Conservation (phyloP, 495 filamentous ascomycete species). For the Aspergillus sparsus region DNA sequence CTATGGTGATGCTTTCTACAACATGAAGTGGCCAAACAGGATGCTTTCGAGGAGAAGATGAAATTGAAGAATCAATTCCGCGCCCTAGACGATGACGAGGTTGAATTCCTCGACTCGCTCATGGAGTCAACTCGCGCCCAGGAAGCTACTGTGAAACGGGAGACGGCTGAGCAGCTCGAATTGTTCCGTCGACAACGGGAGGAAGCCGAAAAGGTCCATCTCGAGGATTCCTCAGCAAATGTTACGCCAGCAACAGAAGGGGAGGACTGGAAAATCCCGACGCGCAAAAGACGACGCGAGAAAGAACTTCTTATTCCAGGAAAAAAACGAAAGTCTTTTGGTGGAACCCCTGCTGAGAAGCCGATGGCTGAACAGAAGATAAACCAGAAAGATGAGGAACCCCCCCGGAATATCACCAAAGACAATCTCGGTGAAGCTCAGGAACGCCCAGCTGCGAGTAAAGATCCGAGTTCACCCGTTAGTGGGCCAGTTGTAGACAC, state of each 20-base stretch:
- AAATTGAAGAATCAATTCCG: slow-evolving; percentile 92
- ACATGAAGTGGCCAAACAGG: slow-evolving; percentile 81
- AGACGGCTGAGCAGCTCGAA: slow-evolving; percentile 72
- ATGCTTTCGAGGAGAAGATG: slow-evolving; percentile 89
- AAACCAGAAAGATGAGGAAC: slow-evolving; percentile 11
- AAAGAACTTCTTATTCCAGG: slow-evolving; percentile 56
- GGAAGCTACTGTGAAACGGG: slow-evolving; percentile 71
- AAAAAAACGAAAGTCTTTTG: slow-evolving; percentile 56
- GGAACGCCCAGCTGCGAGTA: neutral
- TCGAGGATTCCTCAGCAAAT: slow-evolving; percentile 41
- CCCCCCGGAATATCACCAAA: slow-evolving; percentile 7
- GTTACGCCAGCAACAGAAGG: slow-evolving; percentile 40
- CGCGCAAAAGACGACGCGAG: slow-evolving; percentile 60
- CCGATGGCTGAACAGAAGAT: slow-evolving; percentile 21
- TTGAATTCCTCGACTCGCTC: slow-evolving; percentile 85
- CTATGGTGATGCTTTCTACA: slow-evolving; percentile 44
- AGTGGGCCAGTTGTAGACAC: slow-evolving; percentile 6
- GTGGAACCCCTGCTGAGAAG: slow-evolving; percentile 17
- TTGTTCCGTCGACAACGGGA: slow-evolving; percentile 69
- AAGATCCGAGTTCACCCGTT: neutral
- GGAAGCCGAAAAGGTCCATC: slow-evolving; percentile 57
- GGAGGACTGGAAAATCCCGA: slow-evolving; percentile 55
- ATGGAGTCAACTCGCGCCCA: slow-evolving; percentile 66
- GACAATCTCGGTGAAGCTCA: neutral
- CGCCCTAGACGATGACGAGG: slow-evolving; percentile 88